Evolutionary conservation across 495 filamentous ascomycete genomes (phyloP).

Genomic region (Penicillium cinerascens): DNA sequence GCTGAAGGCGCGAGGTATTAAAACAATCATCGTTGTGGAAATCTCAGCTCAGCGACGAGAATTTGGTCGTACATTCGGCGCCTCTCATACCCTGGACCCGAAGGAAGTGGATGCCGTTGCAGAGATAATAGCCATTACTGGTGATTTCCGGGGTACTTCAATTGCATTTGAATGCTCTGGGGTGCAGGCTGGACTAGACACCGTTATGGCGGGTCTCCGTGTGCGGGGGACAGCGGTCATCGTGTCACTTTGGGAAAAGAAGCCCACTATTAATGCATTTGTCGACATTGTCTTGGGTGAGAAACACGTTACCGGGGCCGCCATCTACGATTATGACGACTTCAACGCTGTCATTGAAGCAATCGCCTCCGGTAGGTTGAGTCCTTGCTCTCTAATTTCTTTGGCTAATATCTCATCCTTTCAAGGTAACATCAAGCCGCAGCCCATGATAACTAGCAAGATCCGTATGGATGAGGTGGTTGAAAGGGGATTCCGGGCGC

Average conservation of each 20-base stretch:
- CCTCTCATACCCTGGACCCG: constrained; percentile 21
- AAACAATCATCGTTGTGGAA: constrained; percentile 51
- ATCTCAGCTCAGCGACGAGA: constrained; percentile 15
- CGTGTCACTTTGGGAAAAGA: constrained; percentile 27
- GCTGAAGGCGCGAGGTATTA: constrained; percentile 45
- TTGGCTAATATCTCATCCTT: not conserved
- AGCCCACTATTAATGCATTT: constrained; percentile 21
- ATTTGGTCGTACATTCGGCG: constrained; percentile 20
- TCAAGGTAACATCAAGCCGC: constrained; percentile 25
- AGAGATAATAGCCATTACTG: constrained; percentile 17
- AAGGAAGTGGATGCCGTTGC: constrained; percentile 17
- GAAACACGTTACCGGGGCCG: constrained; percentile 25
- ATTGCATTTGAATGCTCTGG: constrained; percentile 31
- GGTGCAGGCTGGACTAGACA: constrained; percentile 28
- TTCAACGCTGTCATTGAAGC: constrained; percentile 56
- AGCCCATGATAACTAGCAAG: constrained; percentile 54
- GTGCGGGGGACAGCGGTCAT: constrained; percentile 22
- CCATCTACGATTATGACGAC: constrained; percentile 46
- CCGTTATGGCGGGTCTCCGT: constrained; percentile 18
- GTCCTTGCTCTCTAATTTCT: not conserved
- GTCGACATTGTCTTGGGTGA: constrained; percentile 20
- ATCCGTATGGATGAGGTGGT: constrained; percentile 50
- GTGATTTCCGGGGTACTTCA: constrained; percentile 8
- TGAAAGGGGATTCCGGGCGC: constrained; percentile 50
- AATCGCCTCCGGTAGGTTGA: constrained; percentile 42